phyloP scores from a whole-genome alignment of 1,284 basidiomycete species.

The Puccinia polysora region DNA sequence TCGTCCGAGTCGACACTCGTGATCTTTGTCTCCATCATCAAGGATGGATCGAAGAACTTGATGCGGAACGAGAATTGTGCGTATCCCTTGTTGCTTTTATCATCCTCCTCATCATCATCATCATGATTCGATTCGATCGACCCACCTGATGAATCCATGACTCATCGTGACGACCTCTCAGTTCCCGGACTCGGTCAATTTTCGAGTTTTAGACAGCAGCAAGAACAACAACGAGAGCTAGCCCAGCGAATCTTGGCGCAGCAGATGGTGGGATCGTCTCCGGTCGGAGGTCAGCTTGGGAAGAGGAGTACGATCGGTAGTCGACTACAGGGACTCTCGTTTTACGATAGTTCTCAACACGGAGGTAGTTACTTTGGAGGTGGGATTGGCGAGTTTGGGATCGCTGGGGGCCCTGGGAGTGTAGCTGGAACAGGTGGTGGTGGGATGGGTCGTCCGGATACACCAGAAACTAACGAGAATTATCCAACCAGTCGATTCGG shows the following conservation, averaged over 20 bases:
- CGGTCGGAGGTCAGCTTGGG: not conserved
- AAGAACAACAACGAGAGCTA: not conserved
- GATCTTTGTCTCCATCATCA: slow-evolving; percentile 35
- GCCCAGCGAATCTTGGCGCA: not conserved
- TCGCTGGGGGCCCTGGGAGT: too few species aligned
- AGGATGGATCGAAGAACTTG: slow-evolving; percentile 19
- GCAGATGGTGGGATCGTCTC: not conserved
- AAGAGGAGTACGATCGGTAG: slow-evolving; percentile 6
- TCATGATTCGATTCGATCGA: too few species aligned
- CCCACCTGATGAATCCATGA: too few species aligned
- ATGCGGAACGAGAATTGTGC: not conserved
- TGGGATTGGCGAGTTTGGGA: too few species aligned
- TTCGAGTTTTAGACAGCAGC: slow-evolving; percentile 7
- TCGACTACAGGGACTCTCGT: not conserved
- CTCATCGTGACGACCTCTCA: too few species aligned
- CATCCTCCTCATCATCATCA: not conserved
- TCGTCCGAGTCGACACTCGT: slow-evolving; percentile 22
- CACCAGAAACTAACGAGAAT: too few species aligned
- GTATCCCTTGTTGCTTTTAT: not conserved
- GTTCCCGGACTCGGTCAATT: slow-evolving; percentile 4
- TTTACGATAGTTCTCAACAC: not conserved
- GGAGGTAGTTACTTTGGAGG: too few species aligned
- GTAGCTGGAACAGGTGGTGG: too few species aligned
- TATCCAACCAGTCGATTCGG: too few species aligned
- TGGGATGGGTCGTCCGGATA: too few species aligned